Conservation (phyloP, 352 stramenopile species). For the Phytophthora vignae region DNA sequence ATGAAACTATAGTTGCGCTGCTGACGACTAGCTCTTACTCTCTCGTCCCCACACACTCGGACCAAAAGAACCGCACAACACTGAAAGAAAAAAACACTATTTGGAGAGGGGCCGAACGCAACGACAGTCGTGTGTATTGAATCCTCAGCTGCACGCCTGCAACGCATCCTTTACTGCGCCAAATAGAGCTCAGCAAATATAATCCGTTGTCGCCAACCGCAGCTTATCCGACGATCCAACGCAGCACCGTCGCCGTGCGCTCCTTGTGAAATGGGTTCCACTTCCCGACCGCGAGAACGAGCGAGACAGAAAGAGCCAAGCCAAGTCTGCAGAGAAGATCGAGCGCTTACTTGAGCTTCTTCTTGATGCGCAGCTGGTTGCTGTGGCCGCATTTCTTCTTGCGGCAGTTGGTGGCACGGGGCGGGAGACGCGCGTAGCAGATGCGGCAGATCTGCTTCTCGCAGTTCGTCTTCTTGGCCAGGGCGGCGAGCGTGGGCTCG, state of each 20-base stretch:
- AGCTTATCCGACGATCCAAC: conserved; percentile 14
- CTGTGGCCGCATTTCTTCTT: conserved; percentile 99
- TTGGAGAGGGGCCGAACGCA: conserved; percentile 44
- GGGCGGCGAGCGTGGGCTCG: conserved; percentile 97
- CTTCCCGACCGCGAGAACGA: conserved; percentile 19
- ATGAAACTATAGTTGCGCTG: too few species aligned
- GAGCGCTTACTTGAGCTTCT: conserved; percentile 99
- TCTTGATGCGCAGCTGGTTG: conserved; percentile 99
- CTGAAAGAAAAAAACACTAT: not conserved
- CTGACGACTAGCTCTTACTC: too few species aligned
- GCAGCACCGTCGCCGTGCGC: conserved; percentile 12
- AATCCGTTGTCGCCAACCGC: not conserved
- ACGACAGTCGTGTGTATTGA: conserved; percentile 43
- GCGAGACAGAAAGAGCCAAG: conserved; percentile 7
- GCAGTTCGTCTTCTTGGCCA: conserved; percentile 99
- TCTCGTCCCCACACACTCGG: not conserved
- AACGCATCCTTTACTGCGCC: conserved; percentile 14
- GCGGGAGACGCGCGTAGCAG: conserved; percentile 99
- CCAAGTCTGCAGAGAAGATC: conserved; percentile 11
- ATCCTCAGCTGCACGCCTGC: conserved; percentile 14
- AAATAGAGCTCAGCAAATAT: conserved; percentile 12
- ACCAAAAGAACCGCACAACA: not conserved
- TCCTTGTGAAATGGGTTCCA: conserved; percentile 23
- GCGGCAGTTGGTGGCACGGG: conserved; percentile 99
- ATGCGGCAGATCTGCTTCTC: conserved; percentile 99